Percentiles rank a stretch among this genome's conserved stretches.
Conservation (phyloP, 106 monocot genomes). For the Dendrobium nobile region DNA sequence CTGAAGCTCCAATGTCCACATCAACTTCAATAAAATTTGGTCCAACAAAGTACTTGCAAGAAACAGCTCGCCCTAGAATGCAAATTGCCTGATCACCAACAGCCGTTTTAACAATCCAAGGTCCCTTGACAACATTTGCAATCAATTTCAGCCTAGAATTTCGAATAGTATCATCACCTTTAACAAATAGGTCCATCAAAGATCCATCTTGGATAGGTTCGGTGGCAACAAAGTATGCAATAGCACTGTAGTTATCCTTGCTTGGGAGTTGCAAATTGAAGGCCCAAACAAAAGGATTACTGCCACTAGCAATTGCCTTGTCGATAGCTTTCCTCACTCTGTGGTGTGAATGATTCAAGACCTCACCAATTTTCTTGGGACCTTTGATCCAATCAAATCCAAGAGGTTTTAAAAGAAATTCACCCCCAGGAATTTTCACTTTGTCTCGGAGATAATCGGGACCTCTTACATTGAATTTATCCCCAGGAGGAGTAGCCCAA, state of each 20-base stretch:
- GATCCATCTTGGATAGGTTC: slow-evolving; percentile 58
- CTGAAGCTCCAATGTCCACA: slow-evolving; percentile 81
- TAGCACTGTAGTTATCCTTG: slow-evolving; percentile 80
- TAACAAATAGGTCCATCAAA: slow-evolving; percentile 78
- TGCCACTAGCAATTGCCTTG: slow-evolving; percentile 32
- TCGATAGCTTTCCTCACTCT: slow-evolving; percentile 74
- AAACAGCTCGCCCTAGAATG: slow-evolving; percentile 71
- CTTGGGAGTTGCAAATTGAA: slow-evolving; percentile 85
- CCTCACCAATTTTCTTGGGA: slow-evolving; percentile 50
- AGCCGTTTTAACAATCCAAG: slow-evolving; percentile 91
- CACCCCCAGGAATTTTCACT: slow-evolving; percentile 65
- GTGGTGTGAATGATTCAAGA: slow-evolving; percentile 55
- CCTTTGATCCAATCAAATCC: slow-evolving; percentile 96
- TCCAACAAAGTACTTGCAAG: slow-evolving; percentile 69
- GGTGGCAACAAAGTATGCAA: slow-evolving; percentile 65
- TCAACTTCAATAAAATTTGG: slow-evolving; percentile 74
- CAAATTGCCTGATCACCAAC: slow-evolving; percentile 97
- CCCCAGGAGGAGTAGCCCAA: slow-evolving; percentile 71
- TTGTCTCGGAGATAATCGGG: slow-evolving; percentile 69
- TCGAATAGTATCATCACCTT: slow-evolving; percentile 73
- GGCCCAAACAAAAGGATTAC: slow-evolving; percentile 74
- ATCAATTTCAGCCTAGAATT: slow-evolving; percentile 95
- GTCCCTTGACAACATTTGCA: slow-evolving; percentile 86
- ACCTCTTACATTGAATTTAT: slow-evolving; percentile 86
- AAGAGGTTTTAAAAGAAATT: slow-evolving; percentile 78